phyloP scores from a whole-genome alignment of 78 protist species.

The Bodo saltans region DNA sequence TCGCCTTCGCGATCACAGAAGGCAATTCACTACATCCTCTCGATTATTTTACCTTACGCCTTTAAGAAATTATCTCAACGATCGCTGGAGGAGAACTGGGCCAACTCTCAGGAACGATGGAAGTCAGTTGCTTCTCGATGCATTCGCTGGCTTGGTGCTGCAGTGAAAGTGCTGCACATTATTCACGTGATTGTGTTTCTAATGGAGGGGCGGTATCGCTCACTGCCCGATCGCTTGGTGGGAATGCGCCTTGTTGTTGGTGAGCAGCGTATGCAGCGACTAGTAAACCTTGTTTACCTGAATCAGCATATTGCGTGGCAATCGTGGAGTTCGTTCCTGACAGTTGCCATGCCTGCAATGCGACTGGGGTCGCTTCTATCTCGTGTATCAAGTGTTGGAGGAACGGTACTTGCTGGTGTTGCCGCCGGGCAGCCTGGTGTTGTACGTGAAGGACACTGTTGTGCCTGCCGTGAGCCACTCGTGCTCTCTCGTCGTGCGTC shows the following conservation, averaged over 20 bases:
- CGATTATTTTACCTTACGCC: not conserved
- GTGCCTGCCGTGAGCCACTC: too few relatives aligned
- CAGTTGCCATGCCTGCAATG: too few relatives aligned
- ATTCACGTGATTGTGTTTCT: conserved; percentile 4
- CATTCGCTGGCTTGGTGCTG: not conserved
- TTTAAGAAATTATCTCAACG: not conserved
- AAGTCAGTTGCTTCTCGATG: not conserved
- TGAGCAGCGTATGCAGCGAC: not conserved
- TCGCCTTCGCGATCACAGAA: conserved; percentile 5
- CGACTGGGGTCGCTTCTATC: too few relatives aligned
- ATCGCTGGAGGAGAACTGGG: not conserved
- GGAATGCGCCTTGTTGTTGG: conserved; percentile 3
- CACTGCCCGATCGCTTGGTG: not conserved
- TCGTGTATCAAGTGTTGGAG: too few relatives aligned
- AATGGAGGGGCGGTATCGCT: conserved; percentile 10
- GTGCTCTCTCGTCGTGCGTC: too few relatives aligned
- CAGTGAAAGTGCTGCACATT: not conserved
- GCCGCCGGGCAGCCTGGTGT: too few relatives aligned
- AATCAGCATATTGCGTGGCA: conserved; percentile 1
- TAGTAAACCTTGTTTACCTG: not conserved
- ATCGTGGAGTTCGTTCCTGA: too few relatives aligned
- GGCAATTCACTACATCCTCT: not conserved
- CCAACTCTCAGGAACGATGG: not conserved
- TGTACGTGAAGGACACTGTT: too few relatives aligned
- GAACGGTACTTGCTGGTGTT: too few relatives aligned